These are phyloP conservation scores for Aspergillus bridgeri DNA, from an alignment of 495 filamentous ascomycete genomes.

Conservation along the genomic window DNA sequence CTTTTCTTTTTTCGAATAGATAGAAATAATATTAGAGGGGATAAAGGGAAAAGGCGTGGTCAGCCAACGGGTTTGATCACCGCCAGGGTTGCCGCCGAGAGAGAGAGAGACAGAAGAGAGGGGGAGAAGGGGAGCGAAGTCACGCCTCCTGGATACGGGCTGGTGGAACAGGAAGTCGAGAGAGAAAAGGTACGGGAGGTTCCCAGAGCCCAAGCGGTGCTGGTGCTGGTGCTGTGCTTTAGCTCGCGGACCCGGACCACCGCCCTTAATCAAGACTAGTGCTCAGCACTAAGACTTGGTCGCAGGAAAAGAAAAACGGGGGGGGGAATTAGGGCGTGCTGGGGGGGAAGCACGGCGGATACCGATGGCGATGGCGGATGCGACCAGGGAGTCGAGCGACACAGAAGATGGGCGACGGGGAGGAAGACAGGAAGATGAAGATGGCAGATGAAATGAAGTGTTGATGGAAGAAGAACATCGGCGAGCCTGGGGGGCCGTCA, in stretches of 20 bases:
- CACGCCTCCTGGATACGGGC: constrained; percentile 39
- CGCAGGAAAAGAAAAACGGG: neutral
- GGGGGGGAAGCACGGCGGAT: too few species aligned
- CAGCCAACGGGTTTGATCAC: constrained; percentile 11
- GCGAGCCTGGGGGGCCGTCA: neutral
- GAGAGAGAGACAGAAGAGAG: constrained; percentile 4
- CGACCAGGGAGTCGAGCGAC: constrained; percentile 8
- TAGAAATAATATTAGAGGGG: neutral
- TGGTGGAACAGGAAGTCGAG: constrained; percentile 14
- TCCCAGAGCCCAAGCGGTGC: constrained; percentile 3
- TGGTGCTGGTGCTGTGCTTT: constrained; percentile 15
- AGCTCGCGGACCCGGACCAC: constrained; percentile 25
- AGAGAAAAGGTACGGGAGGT: constrained; percentile 12
- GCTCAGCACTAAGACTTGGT: constrained; percentile 23
- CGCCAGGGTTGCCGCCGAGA: constrained; percentile 24
- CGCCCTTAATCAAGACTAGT: constrained; percentile 25
- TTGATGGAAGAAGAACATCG: constrained; percentile 3
- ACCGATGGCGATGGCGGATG: too few species aligned
- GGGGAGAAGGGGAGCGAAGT: constrained; percentile 13
- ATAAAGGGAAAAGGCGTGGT: neutral
- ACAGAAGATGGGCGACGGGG: constrained; percentile 4
- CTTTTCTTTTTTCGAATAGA: neutral
- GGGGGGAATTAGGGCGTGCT: constrained; percentile 5
- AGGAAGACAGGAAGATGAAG: neutral
- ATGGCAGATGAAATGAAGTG: too few species aligned